Evolutionary conservation across 495 filamentous ascomycete species (phyloP), one percentile per base, ranked within the genome.

Genomic region (Letharia lupina): DNA sequence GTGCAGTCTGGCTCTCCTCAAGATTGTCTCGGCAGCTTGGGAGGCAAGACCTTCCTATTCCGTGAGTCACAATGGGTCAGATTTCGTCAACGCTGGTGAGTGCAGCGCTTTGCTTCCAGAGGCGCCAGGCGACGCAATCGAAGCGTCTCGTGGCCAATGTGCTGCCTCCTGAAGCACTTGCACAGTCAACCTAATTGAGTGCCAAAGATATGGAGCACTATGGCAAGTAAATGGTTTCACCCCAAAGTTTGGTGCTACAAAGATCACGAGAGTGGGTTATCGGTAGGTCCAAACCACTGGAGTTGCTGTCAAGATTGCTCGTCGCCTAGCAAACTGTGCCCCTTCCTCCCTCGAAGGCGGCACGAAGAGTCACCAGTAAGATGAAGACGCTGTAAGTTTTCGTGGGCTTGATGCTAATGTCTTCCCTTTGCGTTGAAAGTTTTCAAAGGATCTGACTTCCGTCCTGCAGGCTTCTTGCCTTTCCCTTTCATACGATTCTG

Each of bases 391-490:
- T 56, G 5, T 35, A 31, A 52, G 23, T 1, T 52, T 3, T 60
- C 4, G 33, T 40, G 4, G 35, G 8, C 35, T 42, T 23, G 11
- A 39, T 40, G 20, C 37, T 44, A 61, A 23, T 20, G 58, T 23
- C 73, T 70, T 28, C 69, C 73, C 61, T 74, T 75, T 2, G 80
- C 84, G 74, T 90, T 96, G 75, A 96, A 96, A 13, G 88, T 89
- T 81, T 93, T 96, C 75, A 98, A 78, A 48, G 93, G 92, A 81
- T 98, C 90, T 63, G 79, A 77, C 72, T 85, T 90, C 66, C 85
- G 77, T 63, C 75, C 76, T 20, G 75, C 75, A 65, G 71, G 68
- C 69, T 77, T 83, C 68, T 76, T 84, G 16, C 80, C 79, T 67
- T 82, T 84, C 65, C 77, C 79, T 61, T 82, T 83, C 20, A 73